Evolutionary conservation across 495 filamentous ascomycete species (phyloP).

Genomic region (Talaromyces proteolyticus): DNA sequence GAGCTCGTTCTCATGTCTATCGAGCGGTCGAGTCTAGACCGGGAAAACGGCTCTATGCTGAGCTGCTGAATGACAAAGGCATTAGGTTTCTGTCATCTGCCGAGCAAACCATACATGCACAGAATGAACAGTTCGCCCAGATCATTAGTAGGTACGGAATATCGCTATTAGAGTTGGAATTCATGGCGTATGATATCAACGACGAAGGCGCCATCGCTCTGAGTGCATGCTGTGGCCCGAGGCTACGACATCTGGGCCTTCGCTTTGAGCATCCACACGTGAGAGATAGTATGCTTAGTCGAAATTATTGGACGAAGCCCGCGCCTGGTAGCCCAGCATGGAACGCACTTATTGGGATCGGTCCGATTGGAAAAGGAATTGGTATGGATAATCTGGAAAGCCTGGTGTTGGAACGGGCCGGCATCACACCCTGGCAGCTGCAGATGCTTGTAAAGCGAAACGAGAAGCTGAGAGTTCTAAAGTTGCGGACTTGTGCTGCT

Average conservation of each 20-base stretch:
- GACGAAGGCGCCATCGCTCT: constrained; percentile 16
- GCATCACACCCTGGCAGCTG: constrained; percentile 31
- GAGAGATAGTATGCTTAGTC: constrained; percentile 18
- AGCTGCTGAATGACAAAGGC: neutral
- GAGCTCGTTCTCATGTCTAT: neutral
- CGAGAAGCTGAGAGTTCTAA: constrained; percentile 16
- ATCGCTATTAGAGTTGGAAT: constrained; percentile 20
- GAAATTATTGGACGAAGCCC: constrained; percentile 18
- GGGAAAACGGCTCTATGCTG: neutral
- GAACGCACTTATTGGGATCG: constrained; percentile 24
- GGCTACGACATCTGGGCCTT: constrained; percentile 23
- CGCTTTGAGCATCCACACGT: constrained; percentile 33
- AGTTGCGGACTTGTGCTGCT: constrained; percentile 25
- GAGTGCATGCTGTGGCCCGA: constrained; percentile 14
- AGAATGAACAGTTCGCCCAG: constrained; percentile 19
- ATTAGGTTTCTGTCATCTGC: neutral
- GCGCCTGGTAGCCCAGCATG: constrained; percentile 24
- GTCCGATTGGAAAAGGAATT: constrained; percentile 7
- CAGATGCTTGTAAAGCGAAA: constrained; percentile 26
- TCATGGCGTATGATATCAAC: constrained; percentile 26
- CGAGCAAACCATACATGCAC: constrained; percentile 14
- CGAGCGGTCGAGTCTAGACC: neutral
- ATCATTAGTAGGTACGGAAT: constrained; percentile 17
- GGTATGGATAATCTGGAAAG: constrained; percentile 18
- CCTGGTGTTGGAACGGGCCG: constrained; percentile 24